These are phyloP conservation scores for Colletotrichum siamense DNA, from an alignment of 2,329 filamentous ascomycete genomes.

Conservation along the genomic window DNA sequence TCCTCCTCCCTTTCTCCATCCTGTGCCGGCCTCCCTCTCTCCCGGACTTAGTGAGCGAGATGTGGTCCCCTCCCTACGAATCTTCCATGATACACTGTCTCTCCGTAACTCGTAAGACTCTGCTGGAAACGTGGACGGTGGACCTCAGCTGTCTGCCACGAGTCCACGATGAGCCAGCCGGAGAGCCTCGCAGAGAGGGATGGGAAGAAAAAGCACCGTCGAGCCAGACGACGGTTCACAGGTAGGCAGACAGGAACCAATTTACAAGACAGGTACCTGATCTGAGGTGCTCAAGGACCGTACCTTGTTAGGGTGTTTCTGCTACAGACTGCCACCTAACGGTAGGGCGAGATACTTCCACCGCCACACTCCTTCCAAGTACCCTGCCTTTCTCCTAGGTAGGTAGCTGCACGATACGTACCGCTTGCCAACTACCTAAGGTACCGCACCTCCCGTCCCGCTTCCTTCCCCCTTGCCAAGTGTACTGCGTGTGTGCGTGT, in stretches of 20 bases:
- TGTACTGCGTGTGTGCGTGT: background rate
- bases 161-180: background rate
- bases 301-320: slow-evolving; percentile 6
- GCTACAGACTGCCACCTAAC: background rate
- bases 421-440: background rate
- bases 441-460: background rate
- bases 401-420: background rate
- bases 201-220: background rate
- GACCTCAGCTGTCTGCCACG: background rate
- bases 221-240: background rate
- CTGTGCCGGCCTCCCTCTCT: background rate
- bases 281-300: background rate
- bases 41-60: background rate
- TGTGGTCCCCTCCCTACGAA: background rate
- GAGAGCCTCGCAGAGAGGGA: background rate
- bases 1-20: slow-evolving; percentile 1
- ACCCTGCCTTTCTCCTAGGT: background rate
- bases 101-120: background rate
- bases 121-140: background rate
- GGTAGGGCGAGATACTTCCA: slow-evolving; percentile 12
- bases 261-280: slow-evolving; percentile 8
- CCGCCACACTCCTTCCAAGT: background rate
- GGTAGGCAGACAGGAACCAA: background rate
- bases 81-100: background rate
- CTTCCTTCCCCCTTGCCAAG: background rate